Conservation (phyloP, 1,284 basidiomycete genomes). For the Inonotus obliquus region DNA sequence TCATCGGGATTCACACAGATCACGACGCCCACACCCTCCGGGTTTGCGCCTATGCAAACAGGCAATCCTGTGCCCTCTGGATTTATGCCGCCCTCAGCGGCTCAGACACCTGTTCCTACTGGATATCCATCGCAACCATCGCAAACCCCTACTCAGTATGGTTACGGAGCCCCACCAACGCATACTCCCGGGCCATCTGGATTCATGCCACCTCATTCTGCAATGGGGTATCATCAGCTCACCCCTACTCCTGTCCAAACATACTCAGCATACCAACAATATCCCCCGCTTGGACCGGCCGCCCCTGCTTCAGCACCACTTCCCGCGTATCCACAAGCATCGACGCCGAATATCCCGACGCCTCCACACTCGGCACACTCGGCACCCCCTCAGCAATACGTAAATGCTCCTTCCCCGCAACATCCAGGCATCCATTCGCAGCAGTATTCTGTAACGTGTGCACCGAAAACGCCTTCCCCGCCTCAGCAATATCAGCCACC, state of each 20-base stretch:
- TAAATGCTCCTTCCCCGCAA: slow-evolving; percentile 19
- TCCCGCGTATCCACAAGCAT: slow-evolving; percentile 23
- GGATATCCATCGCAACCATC: slow-evolving; percentile 27
- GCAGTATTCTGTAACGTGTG: slow-evolving; percentile 34
- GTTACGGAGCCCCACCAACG: slow-evolving; percentile 18
- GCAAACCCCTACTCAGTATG: slow-evolving; percentile 29
- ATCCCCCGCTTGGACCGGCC: slow-evolving; percentile 27
- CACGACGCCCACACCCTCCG: slow-evolving; percentile 55
- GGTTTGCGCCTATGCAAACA: slow-evolving; percentile 45
- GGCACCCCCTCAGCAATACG: slow-evolving; percentile 33
- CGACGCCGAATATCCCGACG: neutral
- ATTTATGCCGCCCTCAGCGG: slow-evolving; percentile 25
- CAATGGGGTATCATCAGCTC: slow-evolving; percentile 20
- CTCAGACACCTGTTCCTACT: neutral
- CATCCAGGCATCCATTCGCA: slow-evolving; percentile 27
- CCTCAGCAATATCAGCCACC: slow-evolving; percentile 19
- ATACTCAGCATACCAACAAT: slow-evolving; percentile 31
- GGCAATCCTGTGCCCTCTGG: slow-evolving; percentile 28
- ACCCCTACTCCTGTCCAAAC: slow-evolving; percentile 11
- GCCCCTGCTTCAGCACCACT: slow-evolving; percentile 21
- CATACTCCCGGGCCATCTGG: slow-evolving; percentile 21
- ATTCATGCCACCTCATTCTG: slow-evolving; percentile 21
- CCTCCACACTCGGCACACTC: slow-evolving; percentile 30
- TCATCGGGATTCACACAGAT: slow-evolving; percentile 14
- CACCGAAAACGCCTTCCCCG: slow-evolving; percentile 23